These are phyloP conservation scores for Taiozyma onychis DNA, from an alignment of 1,139 yeast genomes.

Conservation along the genomic window DNA sequence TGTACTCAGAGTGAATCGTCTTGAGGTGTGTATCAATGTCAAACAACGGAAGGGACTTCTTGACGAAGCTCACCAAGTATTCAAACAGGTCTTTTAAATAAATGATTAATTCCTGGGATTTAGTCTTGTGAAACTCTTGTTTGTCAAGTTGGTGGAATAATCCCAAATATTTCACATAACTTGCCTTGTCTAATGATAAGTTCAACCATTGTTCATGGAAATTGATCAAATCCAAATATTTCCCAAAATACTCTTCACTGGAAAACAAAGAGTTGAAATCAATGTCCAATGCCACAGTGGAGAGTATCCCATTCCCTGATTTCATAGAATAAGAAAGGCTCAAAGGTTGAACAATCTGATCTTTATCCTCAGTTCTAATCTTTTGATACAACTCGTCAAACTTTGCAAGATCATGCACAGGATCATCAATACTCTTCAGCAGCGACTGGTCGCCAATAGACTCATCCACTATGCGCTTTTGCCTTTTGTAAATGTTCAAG, in stretches of 20 bases:
- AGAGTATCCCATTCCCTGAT: slow-evolving; percentile 29
- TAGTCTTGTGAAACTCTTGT: slow-evolving; percentile 20
- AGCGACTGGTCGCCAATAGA: slow-evolving; percentile 23
- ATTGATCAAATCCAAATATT: slow-evolving; percentile 49
- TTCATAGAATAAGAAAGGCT: slow-evolving; percentile 13
- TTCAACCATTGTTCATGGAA: slow-evolving; percentile 49
- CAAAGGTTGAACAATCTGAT: slow-evolving; percentile 12
- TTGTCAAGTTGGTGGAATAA: slow-evolving; percentile 38
- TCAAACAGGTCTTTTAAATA: slow-evolving; percentile 41
- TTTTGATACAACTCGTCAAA: slow-evolving; percentile 40
- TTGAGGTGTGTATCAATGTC: slow-evolving; percentile 32
- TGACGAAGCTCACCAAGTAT: slow-evolving; percentile 43
- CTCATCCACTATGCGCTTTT: slow-evolving; percentile 27
- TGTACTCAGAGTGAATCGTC: slow-evolving; percentile 32
- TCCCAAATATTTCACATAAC: slow-evolving; percentile 49
- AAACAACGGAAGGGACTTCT: slow-evolving; percentile 46
- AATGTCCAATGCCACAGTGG: slow-evolving; percentile 46
- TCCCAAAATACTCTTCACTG: slow-evolving; percentile 61
- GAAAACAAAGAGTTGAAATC: slow-evolving; percentile 45
- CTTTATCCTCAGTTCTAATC: slow-evolving; percentile 30
- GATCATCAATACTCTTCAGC: slow-evolving; percentile 27
- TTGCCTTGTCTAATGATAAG: slow-evolving; percentile 29
- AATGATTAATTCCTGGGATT: slow-evolving; percentile 25
- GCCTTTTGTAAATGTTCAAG: slow-evolving; percentile 40
- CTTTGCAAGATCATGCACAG: slow-evolving; percentile 28